These are phyloP conservation scores for Mortierella claussenii DNA, from an alignment of 192 early-diverging fungal genomes.

Conservation along the genomic window DNA sequence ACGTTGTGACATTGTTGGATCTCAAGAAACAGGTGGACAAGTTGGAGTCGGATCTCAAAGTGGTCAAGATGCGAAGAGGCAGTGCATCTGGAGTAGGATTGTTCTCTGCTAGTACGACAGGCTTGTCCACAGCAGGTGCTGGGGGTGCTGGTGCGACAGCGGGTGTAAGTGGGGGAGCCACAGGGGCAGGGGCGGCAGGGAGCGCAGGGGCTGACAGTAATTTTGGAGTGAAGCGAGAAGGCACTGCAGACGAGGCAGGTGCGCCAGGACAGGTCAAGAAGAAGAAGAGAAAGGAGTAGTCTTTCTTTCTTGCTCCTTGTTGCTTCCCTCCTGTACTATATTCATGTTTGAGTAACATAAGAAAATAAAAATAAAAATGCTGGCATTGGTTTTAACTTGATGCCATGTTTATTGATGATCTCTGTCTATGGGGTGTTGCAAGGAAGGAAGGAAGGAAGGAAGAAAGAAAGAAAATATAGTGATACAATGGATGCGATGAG, in stretches of 20 bases:
- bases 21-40: slow-evolving; percentile 86
- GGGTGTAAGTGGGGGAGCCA: background rate
- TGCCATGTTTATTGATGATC: no score
- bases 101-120: slow-evolving; percentile 41
- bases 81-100: slow-evolving; percentile 52
- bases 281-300: slow-evolving; percentile 45
- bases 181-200: background rate
- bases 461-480: no score
- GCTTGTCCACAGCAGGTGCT: background rate
- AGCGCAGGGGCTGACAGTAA: background rate
- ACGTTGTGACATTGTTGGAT: slow-evolving; percentile 82
- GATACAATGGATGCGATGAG: background rate
- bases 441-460: no score
- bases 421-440: no score
- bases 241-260: slow-evolving; percentile 27
- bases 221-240: slow-evolving; percentile 45
- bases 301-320: background rate
- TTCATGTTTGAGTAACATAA: no score
- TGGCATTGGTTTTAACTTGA: no score
- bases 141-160: background rate
- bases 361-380: no score
- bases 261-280: slow-evolving; percentile 35
- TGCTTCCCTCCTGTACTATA: background rate
- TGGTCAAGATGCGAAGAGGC: slow-evolving; percentile 47
- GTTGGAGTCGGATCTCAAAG: slow-evolving; percentile 77